Percentiles rank a stretch among this genome's conserved stretches.
Conservation (phyloP, 78 protist species). For the slime mould (Dictyostelium discoideum) region DNA sequence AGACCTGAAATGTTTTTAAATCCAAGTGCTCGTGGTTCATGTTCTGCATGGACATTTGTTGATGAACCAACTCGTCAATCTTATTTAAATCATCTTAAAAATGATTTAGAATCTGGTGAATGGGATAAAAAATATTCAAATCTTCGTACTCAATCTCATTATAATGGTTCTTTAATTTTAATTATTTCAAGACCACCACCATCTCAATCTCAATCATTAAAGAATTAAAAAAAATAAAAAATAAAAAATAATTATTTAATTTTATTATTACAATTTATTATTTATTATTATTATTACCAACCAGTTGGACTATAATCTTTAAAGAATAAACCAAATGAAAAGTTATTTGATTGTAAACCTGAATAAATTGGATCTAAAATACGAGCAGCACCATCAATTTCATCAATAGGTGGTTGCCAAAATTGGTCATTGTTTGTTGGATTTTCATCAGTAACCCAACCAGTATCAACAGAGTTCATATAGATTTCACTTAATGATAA, state of each 20-base stretch:
- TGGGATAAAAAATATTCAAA: constrained; percentile 6
- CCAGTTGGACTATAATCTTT: neutral
- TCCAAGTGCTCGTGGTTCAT: neutral
- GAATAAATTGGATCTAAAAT: constrained; percentile 91
- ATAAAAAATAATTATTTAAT: no score
- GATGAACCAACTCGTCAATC: neutral
- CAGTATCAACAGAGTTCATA: constrained; percentile 90
- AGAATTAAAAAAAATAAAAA: neutral
- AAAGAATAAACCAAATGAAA: constrained; percentile 20
- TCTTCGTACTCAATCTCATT: constrained; percentile 13
- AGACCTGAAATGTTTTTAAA: constrained; percentile 8
- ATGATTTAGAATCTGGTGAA: constrained; percentile 8
- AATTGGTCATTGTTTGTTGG: constrained; percentile 4
- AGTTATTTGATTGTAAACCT: neutral
- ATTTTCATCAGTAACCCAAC: constrained; percentile 85
- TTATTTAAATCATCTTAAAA: neutral
- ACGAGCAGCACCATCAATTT: constrained; percentile 96
- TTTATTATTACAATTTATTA: no score
- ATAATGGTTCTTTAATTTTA: constrained; percentile 4
- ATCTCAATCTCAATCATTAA: neutral
- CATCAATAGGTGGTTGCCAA: constrained; percentile 94
- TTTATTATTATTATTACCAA: constrained; percentile 10
- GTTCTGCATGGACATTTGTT: constrained; percentile 4
- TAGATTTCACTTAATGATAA: constrained; percentile 79
- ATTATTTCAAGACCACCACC: neutral